A percentile compares a stretch with the other conserved stretches of the same genome.
Conservation (phyloP, 2,329 filamentous ascomycete species). For the Fusarium veterinarium region DNA sequence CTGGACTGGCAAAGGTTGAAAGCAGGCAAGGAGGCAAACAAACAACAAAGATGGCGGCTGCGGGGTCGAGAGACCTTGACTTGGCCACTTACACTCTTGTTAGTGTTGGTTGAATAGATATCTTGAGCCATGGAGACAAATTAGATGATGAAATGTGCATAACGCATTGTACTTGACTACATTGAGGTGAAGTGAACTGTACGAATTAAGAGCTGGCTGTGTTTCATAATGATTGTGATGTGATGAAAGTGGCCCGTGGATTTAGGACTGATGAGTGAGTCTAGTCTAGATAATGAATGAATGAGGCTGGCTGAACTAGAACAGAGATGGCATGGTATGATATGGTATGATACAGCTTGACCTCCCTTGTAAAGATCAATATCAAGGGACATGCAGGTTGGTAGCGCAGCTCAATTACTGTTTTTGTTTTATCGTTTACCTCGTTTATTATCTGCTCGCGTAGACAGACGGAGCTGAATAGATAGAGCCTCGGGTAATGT, state of each 20-base stretch:
- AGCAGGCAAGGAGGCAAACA: constrained; percentile 26
- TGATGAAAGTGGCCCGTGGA: constrained; percentile 16
- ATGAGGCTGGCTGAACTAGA: constrained; percentile 26
- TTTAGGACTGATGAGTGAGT: constrained; percentile 7
- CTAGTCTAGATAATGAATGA: neutral
- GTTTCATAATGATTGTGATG: constrained; percentile 12
- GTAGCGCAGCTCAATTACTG: neutral
- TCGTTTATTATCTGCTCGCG: neutral
- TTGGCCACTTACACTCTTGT: constrained; percentile 17
- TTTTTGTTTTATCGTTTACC: neutral
- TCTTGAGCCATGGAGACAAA: constrained; percentile 36
- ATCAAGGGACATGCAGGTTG: neutral
- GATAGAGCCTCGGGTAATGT: neutral
- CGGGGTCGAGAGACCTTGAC: constrained; percentile 20
- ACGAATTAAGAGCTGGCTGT: constrained; percentile 5
- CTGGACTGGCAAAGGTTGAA: constrained; percentile 15
- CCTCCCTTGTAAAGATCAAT: neutral
- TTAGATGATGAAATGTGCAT: constrained; percentile 32
- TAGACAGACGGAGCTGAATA: constrained; percentile 22
- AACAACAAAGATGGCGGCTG: constrained; percentile 35
- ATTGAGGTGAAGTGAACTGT: neutral
- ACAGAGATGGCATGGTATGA: constrained; percentile 9
- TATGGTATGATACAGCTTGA: neutral
- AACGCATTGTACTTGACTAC: neutral
- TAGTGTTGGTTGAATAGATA: constrained; percentile 38